Percentiles rank a stretch among this genome's conserved stretches.
Conservation (phyloP, 1,139 yeast genomes). For the Pichia sp. region DNA sequence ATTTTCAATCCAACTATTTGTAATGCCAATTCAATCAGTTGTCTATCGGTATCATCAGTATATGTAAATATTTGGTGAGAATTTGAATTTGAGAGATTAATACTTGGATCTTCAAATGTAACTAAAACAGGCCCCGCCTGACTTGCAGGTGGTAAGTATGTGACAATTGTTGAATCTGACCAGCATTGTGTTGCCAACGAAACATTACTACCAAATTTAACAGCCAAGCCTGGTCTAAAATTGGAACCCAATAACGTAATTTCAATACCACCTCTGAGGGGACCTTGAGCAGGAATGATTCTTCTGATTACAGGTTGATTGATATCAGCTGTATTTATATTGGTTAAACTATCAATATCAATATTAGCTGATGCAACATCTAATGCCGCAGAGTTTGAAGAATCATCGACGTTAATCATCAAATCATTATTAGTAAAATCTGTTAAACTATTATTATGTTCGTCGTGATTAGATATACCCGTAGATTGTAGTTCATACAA, state of each 20-base stretch:
- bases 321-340: not conserved
- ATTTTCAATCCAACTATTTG: constrained; percentile 92
- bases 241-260: constrained; percentile 83
- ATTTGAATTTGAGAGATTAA: constrained; percentile 17
- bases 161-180: constrained; percentile 90
- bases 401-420: not conserved
- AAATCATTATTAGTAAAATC: not conserved
- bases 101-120: constrained; percentile 44
- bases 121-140: constrained; percentile 90
- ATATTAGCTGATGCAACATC: not conserved
- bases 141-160: constrained; percentile 86
- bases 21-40: constrained; percentile 82
- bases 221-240: constrained; percentile 73
- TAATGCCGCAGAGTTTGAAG: not conserved
- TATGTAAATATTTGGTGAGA: constrained; percentile 62
- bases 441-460: not conserved
- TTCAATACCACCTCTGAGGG: constrained; percentile 91
- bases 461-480: not conserved
- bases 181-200: constrained; percentile 92
- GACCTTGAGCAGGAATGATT: constrained; percentile 92
- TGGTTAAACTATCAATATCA: not conserved
- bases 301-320: constrained; percentile 60
- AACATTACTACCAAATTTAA: constrained; percentile 76
- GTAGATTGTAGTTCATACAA: constrained; percentile 1
- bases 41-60: constrained; percentile 88